Conservation (phyloP, 768 basidiomycete genomes). For the Mycena chlorophos region DNA sequence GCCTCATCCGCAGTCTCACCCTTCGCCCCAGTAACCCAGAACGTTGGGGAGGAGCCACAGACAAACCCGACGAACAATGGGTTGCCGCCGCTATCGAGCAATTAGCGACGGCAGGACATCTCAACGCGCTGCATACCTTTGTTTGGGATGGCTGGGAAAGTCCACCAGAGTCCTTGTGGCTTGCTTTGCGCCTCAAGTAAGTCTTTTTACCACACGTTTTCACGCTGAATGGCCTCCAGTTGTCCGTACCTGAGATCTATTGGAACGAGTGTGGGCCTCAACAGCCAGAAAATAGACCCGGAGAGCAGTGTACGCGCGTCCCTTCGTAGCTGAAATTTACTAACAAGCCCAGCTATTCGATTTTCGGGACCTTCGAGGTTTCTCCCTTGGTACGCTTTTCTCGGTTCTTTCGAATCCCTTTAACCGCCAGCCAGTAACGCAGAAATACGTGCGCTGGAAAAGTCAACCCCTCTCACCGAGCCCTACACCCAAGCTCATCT, state of each 20-base stretch:
- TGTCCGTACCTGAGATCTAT: constrained; percentile 20
- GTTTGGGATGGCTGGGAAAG: constrained; percentile 23
- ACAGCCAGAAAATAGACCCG: constrained; percentile 14
- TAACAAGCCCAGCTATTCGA: constrained; percentile 17
- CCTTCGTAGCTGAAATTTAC: not conserved
- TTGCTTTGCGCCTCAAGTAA: constrained; percentile 17
- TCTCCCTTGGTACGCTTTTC: constrained; percentile 10
- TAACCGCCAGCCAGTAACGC: not conserved
- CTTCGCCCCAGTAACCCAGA: constrained; percentile 15
- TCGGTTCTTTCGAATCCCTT: not conserved
- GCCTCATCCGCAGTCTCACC: constrained; percentile 5
- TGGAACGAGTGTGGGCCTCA: constrained; percentile 21
- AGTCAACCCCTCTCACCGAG: not conserved
- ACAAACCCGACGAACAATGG: constrained; percentile 12
- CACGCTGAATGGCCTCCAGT: constrained; percentile 1
- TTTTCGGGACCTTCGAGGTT: constrained; percentile 19
- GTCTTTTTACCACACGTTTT: not conserved
- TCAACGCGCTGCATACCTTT: constrained; percentile 16
- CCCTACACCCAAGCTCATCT: not conserved
- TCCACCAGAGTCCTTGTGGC: constrained; percentile 22
- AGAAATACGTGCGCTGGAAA: constrained; percentile 12
- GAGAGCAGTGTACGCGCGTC: constrained; percentile 16
- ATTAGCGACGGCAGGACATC: constrained; percentile 12
- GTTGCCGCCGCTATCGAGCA: constrained; percentile 13
- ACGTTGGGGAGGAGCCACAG: constrained; percentile 14